phyloP scores from a whole-genome alignment of 2,329 filamentous ascomycete genomes.

The Epichloe gansuensis region DNA sequence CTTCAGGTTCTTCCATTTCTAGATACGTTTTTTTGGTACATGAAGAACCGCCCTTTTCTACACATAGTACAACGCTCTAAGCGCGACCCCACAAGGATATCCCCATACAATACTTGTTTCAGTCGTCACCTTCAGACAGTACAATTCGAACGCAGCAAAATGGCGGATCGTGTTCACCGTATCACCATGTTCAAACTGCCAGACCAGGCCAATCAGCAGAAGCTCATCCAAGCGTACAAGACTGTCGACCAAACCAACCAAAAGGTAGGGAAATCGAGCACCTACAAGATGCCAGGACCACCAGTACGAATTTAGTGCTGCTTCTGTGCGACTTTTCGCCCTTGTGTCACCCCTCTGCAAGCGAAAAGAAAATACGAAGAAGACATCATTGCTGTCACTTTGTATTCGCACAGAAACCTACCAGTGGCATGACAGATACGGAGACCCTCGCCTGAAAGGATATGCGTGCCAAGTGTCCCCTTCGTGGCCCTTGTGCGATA shows the following conservation, averaged over 20 bases:
- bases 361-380: background rate
- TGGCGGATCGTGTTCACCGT: constrained; percentile 33
- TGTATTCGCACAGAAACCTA: background rate
- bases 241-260: constrained; percentile 26
- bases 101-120: no score
- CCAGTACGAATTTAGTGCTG: background rate
- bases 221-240: constrained; percentile 33
- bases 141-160: constrained; percentile 6
- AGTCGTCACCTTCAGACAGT: background rate
- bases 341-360: background rate
- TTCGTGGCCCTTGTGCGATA: background rate
- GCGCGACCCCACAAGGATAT: background rate
- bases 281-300: background rate
- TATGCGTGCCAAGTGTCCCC: background rate
- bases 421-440: background rate
- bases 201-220: constrained; percentile 29
- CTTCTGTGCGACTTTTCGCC: background rate
- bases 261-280: constrained; percentile 22
- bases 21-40: background rate
- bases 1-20: no score
- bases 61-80: background rate
- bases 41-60: background rate
- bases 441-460: background rate
- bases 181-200: constrained; percentile 44
- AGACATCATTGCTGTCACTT: background rate